These are phyloP conservation scores for Clavariopsis aquatica DNA, from an alignment of 495 filamentous ascomycete species.

Conservation along the genomic window DNA sequence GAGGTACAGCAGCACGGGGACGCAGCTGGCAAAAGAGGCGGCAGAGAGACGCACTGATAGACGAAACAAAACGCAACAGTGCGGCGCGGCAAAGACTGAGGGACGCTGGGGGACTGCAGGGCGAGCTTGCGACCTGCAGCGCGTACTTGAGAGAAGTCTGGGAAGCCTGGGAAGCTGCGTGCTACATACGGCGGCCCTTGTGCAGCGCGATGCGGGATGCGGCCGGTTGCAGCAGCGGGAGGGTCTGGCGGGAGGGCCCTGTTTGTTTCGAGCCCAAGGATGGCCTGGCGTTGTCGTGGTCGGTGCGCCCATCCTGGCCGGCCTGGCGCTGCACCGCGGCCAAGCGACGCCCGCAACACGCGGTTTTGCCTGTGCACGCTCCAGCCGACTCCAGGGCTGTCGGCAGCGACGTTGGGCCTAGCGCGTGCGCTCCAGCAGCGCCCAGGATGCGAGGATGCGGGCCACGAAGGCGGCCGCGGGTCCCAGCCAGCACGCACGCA, in stretches of 20 bases:
- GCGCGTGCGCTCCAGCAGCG: constrained; percentile 13
- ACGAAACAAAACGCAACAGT: constrained; percentile 19
- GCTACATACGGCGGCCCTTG: constrained; percentile 8
- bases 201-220: constrained; percentile 25
- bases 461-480: constrained; percentile 34
- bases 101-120: constrained; percentile 18
- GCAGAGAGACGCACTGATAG: constrained; percentile 5
- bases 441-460: constrained; percentile 24
- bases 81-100: constrained; percentile 24
- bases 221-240: constrained; percentile 33
- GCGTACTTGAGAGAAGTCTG: constrained; percentile 27
- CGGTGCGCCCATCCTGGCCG: constrained; percentile 6
- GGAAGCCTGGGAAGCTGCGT: background rate
- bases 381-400: background rate
- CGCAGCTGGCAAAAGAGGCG: constrained; percentile 18
- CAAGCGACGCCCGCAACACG: constrained; percentile 18
- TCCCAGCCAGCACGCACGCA: background rate
- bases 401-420: constrained; percentile 23
- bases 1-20: background rate
- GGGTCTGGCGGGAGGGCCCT: constrained; percentile 13
- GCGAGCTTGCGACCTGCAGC: constrained; percentile 15
- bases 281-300: constrained; percentile 3
- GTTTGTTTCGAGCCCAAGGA: constrained; percentile 33
- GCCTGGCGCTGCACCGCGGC: background rate
- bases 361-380: background rate